These are phyloP conservation scores for Dendrostoma leiphaemia DNA, from an alignment of 2,329 filamentous ascomycete genomes.

Conservation along the genomic window DNA sequence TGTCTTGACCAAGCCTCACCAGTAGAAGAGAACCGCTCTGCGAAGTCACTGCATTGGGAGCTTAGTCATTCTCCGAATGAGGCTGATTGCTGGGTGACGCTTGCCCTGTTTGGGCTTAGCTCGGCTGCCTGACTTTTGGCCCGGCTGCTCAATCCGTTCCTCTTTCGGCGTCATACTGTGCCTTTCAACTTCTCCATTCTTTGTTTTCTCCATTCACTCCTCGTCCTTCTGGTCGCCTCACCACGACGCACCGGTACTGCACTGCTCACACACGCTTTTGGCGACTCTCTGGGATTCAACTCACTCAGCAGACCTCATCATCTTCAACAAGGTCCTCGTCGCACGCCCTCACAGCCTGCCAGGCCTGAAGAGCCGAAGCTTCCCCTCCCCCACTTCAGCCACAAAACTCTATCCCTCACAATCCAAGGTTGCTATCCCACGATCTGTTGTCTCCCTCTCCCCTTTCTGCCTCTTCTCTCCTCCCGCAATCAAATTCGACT, in stretches of 20 bases:
- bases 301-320: background rate
- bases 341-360: background rate
- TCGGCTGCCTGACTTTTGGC: background rate
- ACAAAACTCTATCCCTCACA: slow-evolving; percentile 6
- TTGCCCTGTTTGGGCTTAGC: background rate
- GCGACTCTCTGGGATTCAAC: background rate
- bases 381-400: slow-evolving; percentile 16
- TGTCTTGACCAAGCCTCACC: too few relatives aligned
- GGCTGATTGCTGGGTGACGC: background rate
- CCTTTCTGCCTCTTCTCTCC: background rate
- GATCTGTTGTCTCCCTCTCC: background rate
- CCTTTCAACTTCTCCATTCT: background rate
- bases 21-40: background rate
- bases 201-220: background rate
- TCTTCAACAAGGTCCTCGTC: background rate
- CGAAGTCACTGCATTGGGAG: too few relatives aligned
- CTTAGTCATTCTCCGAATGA: background rate
- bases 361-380: slow-evolving; percentile 3
- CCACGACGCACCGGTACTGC: background rate
- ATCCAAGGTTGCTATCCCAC: background rate
- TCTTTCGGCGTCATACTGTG: background rate
- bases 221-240: background rate
- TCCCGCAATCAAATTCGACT: background rate
- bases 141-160: background rate
- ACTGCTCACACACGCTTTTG: background rate